Base-by-base conservation (phyloP, 306 rosid species). In the Malus orientalis region DNA sequence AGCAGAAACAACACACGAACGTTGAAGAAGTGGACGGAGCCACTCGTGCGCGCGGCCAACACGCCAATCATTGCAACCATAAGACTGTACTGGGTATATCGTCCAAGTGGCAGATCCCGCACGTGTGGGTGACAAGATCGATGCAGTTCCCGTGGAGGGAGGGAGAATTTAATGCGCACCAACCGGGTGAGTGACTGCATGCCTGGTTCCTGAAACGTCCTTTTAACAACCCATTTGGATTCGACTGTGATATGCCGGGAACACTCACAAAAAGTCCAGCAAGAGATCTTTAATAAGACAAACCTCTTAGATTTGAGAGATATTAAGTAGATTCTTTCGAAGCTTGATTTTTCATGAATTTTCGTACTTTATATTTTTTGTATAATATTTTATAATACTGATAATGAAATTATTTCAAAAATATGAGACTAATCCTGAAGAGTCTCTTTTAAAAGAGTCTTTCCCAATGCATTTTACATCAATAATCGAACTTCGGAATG, bases 1-100 rank as follows among this genome's bases (percentile, higher is more conserved):
- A 57, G 62, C 25, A 69, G 19, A 53, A 57, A 12, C 40, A 14
- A 15, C 42, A 0, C 67, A 30, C 68, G 42, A 63, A 33, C 11
- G 40, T 51, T 15, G 22, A 76, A 2, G 44, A 59, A 5, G 20
- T 12, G 27, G 23, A 20, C 9, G 53, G 19, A 12, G 82, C 75
- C 68, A 81, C 84, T 80, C 97, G 94, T 91, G 94, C 87, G 91
- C 91, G 81, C 80, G 70, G 65, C 58, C 83, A 81, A 57, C 72
- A 69, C 66, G 67, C 82, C 84, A 89, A 89, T 89, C 45, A 88
- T 91, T 89, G 86, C 88, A 1, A 22, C 75, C 79, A 78, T 29
- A 78, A 63, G 83, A 82, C 33, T 58, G 75, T 58, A 13, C 72
- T 36, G 45, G 79, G 9, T 1, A 74, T 2, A 25, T 10, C 27